These are phyloP conservation scores for Volvariella surrecta DNA, from an alignment of 1,284 basidiomycete species.

Conservation along the genomic window DNA sequence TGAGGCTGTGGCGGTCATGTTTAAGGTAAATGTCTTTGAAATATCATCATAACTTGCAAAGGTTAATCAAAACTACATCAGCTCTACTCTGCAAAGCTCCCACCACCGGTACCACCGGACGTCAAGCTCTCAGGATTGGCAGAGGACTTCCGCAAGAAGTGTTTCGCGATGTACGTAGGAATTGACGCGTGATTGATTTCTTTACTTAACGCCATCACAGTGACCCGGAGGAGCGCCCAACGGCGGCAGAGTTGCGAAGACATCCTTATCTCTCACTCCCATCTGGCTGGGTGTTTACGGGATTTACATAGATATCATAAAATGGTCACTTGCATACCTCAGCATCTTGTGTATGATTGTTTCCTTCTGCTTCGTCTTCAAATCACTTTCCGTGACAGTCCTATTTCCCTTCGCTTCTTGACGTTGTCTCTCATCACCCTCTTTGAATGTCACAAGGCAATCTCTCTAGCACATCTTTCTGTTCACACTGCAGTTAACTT, in stretches of 20 bases:
- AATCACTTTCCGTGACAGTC: constrained; percentile 2
- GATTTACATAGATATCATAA: constrained; percentile 32
- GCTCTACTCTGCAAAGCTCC: constrained; percentile 76
- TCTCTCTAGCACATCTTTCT: constrained; percentile 3
- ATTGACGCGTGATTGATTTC: constrained; percentile 4
- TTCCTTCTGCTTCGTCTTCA: constrained; percentile 7
- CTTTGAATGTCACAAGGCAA: constrained; percentile 4
- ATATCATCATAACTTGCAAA: constrained; percentile 2
- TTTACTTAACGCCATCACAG: constrained; percentile 27
- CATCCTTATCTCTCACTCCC: constrained; percentile 82
- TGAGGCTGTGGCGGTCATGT: constrained; percentile 89
- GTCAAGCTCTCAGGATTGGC: constrained; percentile 70
- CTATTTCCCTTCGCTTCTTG: not conserved
- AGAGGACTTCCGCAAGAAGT: constrained; percentile 82
- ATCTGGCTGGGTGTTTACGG: constrained; percentile 71
- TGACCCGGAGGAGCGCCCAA: constrained; percentile 83
- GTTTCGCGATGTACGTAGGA: constrained; percentile 76
- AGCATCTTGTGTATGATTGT: constrained; percentile 8
- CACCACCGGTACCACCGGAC: constrained; percentile 86
- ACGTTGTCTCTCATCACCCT: not conserved
- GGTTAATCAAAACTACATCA: constrained; percentile 9
- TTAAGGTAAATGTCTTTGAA: constrained; percentile 55
- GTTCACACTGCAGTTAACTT: constrained; percentile 5
- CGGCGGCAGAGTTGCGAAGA: constrained; percentile 71
- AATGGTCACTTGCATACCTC: constrained; percentile 6